Evolutionary conservation across 169 alveolate genomes (phyloP).

Genomic region (Eimeria acervulina): DNA sequence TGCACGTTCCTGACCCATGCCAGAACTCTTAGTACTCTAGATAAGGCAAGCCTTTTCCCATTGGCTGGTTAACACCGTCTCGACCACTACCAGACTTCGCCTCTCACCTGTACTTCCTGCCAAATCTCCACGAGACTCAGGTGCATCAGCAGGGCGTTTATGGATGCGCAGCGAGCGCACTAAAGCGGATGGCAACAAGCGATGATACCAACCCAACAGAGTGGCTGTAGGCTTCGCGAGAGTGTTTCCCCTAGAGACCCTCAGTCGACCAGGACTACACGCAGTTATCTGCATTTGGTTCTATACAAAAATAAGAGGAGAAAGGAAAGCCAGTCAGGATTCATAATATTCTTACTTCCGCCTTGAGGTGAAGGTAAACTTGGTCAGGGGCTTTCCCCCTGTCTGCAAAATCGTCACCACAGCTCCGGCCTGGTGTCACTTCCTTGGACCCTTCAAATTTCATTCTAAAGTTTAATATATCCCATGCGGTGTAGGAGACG

Average conservation of each 20-base stretch:
- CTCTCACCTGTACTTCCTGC: background rate
- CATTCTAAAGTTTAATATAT: background rate
- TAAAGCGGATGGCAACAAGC: background rate
- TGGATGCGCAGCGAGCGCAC: background rate
- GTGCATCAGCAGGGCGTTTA: background rate
- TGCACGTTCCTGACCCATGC: background rate
- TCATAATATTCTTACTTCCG: background rate
- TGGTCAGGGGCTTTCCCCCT: background rate
- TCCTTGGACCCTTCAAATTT: background rate
- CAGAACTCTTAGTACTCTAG: background rate
- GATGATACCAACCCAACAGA: background rate
- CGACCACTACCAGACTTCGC: background rate
- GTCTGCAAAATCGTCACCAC: background rate
- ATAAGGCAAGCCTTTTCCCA: background rate
- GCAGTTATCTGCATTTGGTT: background rate
- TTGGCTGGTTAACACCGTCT: background rate
- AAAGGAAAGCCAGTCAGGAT: background rate
- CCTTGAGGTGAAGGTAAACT: background rate
- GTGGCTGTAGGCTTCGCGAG: background rate
- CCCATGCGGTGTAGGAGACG: background rate
- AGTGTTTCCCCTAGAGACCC: background rate
- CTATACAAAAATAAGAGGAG: background rate
- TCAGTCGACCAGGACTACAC: background rate
- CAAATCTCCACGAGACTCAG: background rate
- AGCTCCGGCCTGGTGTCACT: background rate